Evolutionary conservation across 495 filamentous ascomycete genomes (phyloP).

Genomic region (Bryoglossum gracile): DNA sequence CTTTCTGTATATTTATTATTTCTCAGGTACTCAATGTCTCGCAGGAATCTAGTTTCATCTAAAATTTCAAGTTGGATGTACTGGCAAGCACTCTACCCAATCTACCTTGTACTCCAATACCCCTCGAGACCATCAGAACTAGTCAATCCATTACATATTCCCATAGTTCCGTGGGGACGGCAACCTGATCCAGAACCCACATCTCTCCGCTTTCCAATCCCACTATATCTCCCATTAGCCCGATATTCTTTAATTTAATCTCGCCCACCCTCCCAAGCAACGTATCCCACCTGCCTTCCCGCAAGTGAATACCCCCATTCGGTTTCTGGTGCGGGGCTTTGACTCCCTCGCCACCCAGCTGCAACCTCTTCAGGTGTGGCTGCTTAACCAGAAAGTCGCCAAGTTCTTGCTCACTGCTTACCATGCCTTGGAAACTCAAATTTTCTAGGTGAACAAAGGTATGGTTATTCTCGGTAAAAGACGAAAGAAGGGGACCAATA

Average conservation of each 20-base stretch:
- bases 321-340: slow-evolving; percentile 7
- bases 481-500: slow-evolving; percentile 5
- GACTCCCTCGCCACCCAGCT: slow-evolving; percentile 10
- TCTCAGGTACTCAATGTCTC: too few species aligned
- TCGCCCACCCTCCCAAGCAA: slow-evolving; percentile 12
- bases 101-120: too few species aligned
- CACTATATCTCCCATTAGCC: slow-evolving; percentile 15
- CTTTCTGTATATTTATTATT: too few species aligned
- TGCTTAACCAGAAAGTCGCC: slow-evolving; percentile 5
- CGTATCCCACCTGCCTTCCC: slow-evolving; percentile 3
- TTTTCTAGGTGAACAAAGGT: background rate
- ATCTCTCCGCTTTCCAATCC: slow-evolving; percentile 13
- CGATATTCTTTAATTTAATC: background rate
- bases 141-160: slow-evolving; percentile 17
- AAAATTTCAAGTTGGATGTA: too few species aligned
- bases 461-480: background rate
- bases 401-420: slow-evolving; percentile 2
- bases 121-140: too few species aligned
- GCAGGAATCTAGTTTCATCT: too few species aligned
- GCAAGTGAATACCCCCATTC: slow-evolving; percentile 16
- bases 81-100: too few species aligned
- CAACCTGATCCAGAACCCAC: slow-evolving; percentile 11
- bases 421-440: slow-evolving; percentile 3
- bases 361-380: background rate
- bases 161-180: slow-evolving; percentile 1